Evolutionary conservation across 176 grass and related monocot genomes (phyloP), one percentile per base, ranked within the genome.

Genomic region (Oryza glumipatula): DNA sequence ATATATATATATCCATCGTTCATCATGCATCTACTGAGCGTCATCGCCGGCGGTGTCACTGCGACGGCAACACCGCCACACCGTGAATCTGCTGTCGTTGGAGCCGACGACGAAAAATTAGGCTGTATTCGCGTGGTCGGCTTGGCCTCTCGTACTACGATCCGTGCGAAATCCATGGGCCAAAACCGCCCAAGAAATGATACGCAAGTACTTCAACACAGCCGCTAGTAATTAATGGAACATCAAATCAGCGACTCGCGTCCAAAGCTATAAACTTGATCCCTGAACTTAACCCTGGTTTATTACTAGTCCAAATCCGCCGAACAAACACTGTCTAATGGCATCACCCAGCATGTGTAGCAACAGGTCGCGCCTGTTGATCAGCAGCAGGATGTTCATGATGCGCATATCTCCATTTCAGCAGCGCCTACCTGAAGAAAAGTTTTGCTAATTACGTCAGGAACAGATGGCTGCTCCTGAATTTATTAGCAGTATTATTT

Each of bases 311-410:
- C 72, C 64, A 70, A 76, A 87, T 39, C 86, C 4, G 86, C 79
- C 86, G n/a, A 88, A 77, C 66, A 5, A 88, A 76, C 63, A 82
- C 72, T 76, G 84, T 80, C 47, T 46, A 46, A 7, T 70, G 73
- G 35, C 73, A 51, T 39, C 49, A 19, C 73, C 17, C 14, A 63
- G 2, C 56, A 56, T 56, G 10, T 0, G 17, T 7, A 41, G 39
- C 13, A 41, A 45, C 12, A 17, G 72, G 39, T 47, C 10, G 13
- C 1, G 13, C 26, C 3, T 61, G 36, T 33, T 38, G 30, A 32
- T 32, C 58, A 51, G n/a, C 15, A 8, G 61, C 58, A n/a, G 58
- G 65, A 58, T 44, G 35, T 15, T 58, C 17, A 9, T 58, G 65
- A 30, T 48, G 63, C 14, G 30, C n/a, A 8, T 9, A 61, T 58